Percentiles rank a stretch among this genome's conserved stretches.
phyloP scores from a whole-genome alignment of 1,284 basidiomycete species.

The Trametes pubescens region DNA sequence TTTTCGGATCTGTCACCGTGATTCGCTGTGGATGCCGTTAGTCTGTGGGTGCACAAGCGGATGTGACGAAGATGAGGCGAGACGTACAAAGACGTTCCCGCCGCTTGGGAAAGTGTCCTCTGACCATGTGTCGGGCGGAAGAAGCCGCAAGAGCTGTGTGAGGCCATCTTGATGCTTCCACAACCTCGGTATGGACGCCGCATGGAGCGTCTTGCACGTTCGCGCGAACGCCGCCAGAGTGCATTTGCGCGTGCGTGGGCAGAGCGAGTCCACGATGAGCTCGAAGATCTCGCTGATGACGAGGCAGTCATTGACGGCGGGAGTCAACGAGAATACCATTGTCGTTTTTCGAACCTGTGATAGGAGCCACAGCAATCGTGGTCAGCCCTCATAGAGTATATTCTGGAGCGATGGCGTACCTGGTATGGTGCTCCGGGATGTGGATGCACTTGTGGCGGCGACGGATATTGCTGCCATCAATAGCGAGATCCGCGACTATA shows the following conservation, averaged over 20 bases:
- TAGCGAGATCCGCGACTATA: too few relatives aligned
- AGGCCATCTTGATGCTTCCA: neutral
- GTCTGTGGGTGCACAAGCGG: neutral
- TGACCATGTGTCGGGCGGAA: slow-evolving; percentile 1
- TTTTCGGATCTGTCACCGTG: neutral
- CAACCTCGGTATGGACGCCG: neutral
- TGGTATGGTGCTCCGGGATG: too few relatives aligned
- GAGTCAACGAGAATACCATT: neutral
- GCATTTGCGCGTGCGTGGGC: neutral
- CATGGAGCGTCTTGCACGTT: slow-evolving; percentile 4
- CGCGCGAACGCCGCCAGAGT: neutral
- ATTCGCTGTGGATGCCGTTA: neutral
- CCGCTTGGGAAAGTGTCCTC: neutral
- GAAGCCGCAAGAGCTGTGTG: neutral
- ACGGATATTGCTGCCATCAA: too few relatives aligned
- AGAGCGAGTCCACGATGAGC: neutral
- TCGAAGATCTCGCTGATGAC: slow-evolving; percentile 3
- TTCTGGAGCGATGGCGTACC: too few relatives aligned
- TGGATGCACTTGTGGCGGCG: too few relatives aligned
- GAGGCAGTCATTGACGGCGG: neutral
- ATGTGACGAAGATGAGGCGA: neutral
- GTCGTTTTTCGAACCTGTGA: too few relatives aligned
- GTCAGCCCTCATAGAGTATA: too few relatives aligned
- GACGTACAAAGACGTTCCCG: neutral
- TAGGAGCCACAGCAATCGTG: too few relatives aligned